Base-by-base conservation (phyloP, 2,329 filamentous ascomycete genomes). In the Plectosphaerella cucumerina region DNA sequence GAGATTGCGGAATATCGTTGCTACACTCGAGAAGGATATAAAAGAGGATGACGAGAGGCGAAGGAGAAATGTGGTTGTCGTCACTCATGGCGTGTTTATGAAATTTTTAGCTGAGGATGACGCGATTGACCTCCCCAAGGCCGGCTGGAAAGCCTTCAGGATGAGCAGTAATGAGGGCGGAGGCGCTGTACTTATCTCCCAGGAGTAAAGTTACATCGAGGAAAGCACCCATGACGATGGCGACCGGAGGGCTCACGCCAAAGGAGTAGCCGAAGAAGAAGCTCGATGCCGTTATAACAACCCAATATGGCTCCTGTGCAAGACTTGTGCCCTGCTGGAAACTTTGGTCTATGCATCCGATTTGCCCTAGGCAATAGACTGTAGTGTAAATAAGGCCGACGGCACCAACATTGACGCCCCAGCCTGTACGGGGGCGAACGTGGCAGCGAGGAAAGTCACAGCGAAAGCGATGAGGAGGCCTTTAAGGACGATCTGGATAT, bases 341-440 rank as follows among this genome's bases (percentile, higher is more conserved):
- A 0, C 69, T 67, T 20, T 75, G 65, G 12, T 77, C 78, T 6
- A 86, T 64, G 53, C 75, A 84, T 0, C 83, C 83, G 56, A 85
- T 78, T 64, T 83, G 73, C 79, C 80, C 85, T 6, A 86, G 65
- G 2, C 81, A 68, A 54, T 86, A 86, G 1, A 86, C 81, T 0
- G 82, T 82, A 1, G 82, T 85, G 49, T 82, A 86, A 1, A 86
- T 78, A 33, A 86, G 57, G 0, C 82, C 82, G 0, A 85, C 79
- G 0, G 83, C 83, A 0, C 71, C 72, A 0, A 82, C 80, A 59
- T 85, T 86, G 5, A 85, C 64, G 0, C 83, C 82, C 14, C 81
- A n/a, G n/a, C n/a, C n/a, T n/a, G n/a, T n/a, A n/a, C n/a, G n/a
- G n/a, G n/a, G n/a, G n/a, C n/a, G n/a, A n/a, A n/a, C n/a, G n/a